Conservation (phyloP, 495 filamentous ascomycete species). For the Penicillium fimorum region DNA sequence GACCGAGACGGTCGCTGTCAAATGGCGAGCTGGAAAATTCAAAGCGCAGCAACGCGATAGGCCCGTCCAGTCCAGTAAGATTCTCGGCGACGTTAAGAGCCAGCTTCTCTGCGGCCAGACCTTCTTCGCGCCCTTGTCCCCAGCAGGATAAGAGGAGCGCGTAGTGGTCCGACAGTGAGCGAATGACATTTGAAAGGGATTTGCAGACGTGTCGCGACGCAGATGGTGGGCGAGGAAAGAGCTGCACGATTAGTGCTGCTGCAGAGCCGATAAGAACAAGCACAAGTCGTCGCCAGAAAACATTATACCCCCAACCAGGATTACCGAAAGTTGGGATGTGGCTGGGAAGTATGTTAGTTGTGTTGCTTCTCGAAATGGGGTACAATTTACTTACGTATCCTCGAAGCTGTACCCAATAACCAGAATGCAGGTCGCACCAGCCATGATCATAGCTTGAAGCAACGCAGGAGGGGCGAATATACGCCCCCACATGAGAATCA, state of each 20-base stretch:
- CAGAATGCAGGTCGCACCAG: constrained; percentile 41
- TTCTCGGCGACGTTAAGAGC: constrained; percentile 34
- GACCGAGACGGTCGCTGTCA: constrained; percentile 33
- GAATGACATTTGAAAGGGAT: constrained; percentile 37
- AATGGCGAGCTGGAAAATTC: constrained; percentile 46
- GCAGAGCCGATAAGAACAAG: constrained; percentile 42
- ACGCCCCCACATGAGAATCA: constrained; percentile 39
- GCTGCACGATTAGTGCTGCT: constrained; percentile 39
- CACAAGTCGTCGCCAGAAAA: constrained; percentile 46
- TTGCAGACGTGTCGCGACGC: constrained; percentile 43
- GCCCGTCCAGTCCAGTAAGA: constrained; percentile 32
- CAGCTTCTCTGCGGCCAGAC: constrained; percentile 33
- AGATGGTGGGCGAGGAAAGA: constrained; percentile 45
- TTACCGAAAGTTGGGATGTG: constrained; percentile 43
- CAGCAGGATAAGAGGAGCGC: constrained; percentile 46
- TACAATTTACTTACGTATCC: constrained; percentile 33
- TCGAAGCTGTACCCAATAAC: constrained; percentile 41
- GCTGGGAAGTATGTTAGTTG: constrained; percentile 9
- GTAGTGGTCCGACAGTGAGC: constrained; percentile 44
- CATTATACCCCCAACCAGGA: constrained; percentile 42
- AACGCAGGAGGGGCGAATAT: constrained; percentile 34
- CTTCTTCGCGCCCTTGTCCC: constrained; percentile 31
- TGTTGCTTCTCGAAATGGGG: not conserved
- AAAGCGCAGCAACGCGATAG: constrained; percentile 34
- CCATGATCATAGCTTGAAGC: constrained; percentile 38